These are phyloP conservation scores for Kewa caespitosa DNA, from an alignment of 179 eudicot genomes.

Conservation along the genomic window DNA sequence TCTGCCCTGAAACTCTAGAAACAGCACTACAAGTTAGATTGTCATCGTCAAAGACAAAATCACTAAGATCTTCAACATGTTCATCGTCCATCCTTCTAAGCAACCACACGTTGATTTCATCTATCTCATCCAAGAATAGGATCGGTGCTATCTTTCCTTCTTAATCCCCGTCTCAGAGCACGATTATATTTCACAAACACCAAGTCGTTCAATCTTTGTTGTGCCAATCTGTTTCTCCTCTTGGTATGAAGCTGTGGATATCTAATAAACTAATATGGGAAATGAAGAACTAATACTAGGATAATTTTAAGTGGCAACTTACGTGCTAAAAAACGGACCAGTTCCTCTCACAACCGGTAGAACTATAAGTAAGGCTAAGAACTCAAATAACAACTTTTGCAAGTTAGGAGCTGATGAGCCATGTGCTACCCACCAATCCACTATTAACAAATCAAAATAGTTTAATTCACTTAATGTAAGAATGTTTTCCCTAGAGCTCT, in stretches of 20 bases:
- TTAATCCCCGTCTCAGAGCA: not conserved
- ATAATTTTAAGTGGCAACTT: not conserved
- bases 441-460: not conserved
- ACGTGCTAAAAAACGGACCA: slow-evolving; percentile 7
- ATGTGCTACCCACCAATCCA: slow-evolving; percentile 3
- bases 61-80: not conserved
- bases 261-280: not conserved
- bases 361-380: slow-evolving; percentile 24
- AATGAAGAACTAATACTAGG: not conserved
- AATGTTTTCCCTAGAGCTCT: not conserved
- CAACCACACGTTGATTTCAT: slow-evolving; percentile 22
- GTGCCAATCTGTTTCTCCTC: slow-evolving; percentile 19
- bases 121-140: slow-evolving; percentile 7
- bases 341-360: slow-evolving; percentile 10
- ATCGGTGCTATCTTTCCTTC: not conserved
- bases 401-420: not conserved
- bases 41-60: slow-evolving; percentile 3
- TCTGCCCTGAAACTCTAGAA: not conserved
- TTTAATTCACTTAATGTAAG: not conserved
- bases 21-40: not conserved
- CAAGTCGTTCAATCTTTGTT: slow-evolving; percentile 20
- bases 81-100: slow-evolving; percentile 17
- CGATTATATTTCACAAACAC: slow-evolving; percentile 17
- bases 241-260: slow-evolving; percentile 17
- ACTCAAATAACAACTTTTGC: slow-evolving; percentile 9